These are phyloP conservation scores for Skeletonema potamos DNA, from an alignment of 108 stramenopile genomes.

Conservation along the genomic window DNA sequence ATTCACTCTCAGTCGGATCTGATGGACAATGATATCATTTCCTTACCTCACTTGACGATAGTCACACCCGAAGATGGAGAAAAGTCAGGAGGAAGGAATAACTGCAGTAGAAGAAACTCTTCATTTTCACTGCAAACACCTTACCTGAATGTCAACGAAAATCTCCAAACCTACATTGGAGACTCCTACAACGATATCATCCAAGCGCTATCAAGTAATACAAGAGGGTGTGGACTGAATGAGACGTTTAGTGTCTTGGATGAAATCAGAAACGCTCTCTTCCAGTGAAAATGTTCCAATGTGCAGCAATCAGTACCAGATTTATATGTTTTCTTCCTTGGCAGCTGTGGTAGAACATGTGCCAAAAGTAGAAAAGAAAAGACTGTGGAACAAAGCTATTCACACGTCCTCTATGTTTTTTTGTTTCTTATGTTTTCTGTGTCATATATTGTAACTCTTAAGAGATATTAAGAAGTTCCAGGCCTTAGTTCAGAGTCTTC, in stretches of 20 bases:
- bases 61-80: not conserved
- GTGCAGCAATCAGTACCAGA: not conserved
- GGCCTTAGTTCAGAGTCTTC: not conserved
- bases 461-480: no score
- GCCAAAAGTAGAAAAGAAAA: no score
- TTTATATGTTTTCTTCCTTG: not conserved
- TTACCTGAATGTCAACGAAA: not conserved
- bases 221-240: not conserved
- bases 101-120: not conserved
- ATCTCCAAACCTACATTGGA: not conserved
- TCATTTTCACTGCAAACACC: no score
- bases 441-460: slow-evolving; percentile 2
- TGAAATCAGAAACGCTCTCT: not conserved
- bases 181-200: not conserved
- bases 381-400: no score
- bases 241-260: not conserved
- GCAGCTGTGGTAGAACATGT: not conserved
- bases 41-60: not conserved
- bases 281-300: not conserved
- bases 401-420: not conserved
- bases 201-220: not conserved
- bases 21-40: not conserved
- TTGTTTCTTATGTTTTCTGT: not conserved
- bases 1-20: not conserved
- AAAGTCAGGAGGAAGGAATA: not conserved